phyloP scores from a whole-genome alignment of 1,284 basidiomycete species.

The Rhodotorula sp. region DNA sequence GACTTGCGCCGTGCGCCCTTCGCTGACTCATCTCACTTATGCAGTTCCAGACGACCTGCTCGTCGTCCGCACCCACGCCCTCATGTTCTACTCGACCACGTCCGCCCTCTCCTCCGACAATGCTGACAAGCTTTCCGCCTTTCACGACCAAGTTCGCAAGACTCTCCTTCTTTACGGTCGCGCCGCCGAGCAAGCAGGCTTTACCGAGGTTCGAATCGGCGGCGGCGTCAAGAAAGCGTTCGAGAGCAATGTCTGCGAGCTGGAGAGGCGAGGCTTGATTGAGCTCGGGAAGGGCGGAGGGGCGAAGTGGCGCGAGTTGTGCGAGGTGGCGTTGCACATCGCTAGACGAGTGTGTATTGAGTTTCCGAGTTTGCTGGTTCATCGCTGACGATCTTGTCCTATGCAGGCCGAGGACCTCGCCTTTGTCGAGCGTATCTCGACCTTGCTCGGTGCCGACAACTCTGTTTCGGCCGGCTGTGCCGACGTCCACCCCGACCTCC shows the following conservation, averaged over 20 bases:
- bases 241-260: slow-evolving; percentile 2
- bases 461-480: not conserved
- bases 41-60: slow-evolving; percentile 20
- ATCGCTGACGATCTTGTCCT: not conserved
- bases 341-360: slow-evolving; percentile 22
- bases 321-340: slow-evolving; percentile 33
- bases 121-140: slow-evolving; percentile 22
- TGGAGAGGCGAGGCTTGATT: not conserved
- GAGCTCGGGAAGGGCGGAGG: not conserved
- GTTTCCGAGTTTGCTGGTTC: too few species aligned
- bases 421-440: slow-evolving; percentile 18
- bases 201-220: not conserved
- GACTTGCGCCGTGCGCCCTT: not conserved
- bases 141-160: slow-evolving; percentile 38
- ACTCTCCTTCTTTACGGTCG: slow-evolving; percentile 35
- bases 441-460: not conserved
- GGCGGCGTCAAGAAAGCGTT: slow-evolving; percentile 16
- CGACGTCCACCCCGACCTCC: not conserved
- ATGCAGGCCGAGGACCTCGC: slow-evolving; percentile 23
- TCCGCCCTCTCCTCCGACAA: slow-evolving; percentile 4
- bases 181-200: slow-evolving; percentile 15
- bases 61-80: slow-evolving; percentile 12
- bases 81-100: slow-evolving; percentile 18
- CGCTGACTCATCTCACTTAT: too few species aligned
- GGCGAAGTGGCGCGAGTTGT: slow-evolving; percentile 23